Base-by-base conservation (phyloP, 2,329 filamentous ascomycete species). In the Delphinella strobiligena region DNA sequence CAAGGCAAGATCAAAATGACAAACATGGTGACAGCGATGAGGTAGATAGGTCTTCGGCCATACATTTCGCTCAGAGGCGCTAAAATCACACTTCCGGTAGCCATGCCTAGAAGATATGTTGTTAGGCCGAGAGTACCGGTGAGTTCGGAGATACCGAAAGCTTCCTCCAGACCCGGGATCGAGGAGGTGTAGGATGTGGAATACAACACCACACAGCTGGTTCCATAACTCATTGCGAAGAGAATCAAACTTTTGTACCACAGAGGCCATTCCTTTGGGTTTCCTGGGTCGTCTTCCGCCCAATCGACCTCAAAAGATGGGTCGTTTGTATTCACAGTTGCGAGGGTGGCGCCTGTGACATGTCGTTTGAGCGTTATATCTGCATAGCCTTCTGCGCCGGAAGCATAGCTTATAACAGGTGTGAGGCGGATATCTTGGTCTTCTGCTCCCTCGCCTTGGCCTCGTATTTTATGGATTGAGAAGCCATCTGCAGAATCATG, bases 131-230 rank as follows among this genome's bases (percentile, higher is more conserved):
- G 63, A 0, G 83, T 82, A 1, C 79, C 71, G n/a, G 80, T 58
- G 0, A 74, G 76, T 24, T 74, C 67, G 11, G 64, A 69, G 14
- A 75, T 66, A 29, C 68, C 61, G 49, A 86, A 89, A 37, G 84
- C 78, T 11, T 67, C 56, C 51, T 76, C 74, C 58, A 93, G 74
- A 0, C 81, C 78, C 1, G 74, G 71, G 24, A 82, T 74, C 2
- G 78, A 79, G 1, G 78, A 74, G 1, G 84, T 86, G 55, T 91
- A 93, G 37, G 75, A 79, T 0, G 85, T 91, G 34, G 79, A 85
- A 54, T 87, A 85, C 34, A 86, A 55, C 12, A 86, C 78, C 29
- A 58, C 57, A 15, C 49, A 51, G 5, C 73, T 63, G 0, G 74
- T 78, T 31, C 71, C 70, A 51, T 71, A 75, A 32, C 70, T 72